Conservation (phyloP, 108 stramenopile genomes). For the Schizochytrium sp. region DNA sequence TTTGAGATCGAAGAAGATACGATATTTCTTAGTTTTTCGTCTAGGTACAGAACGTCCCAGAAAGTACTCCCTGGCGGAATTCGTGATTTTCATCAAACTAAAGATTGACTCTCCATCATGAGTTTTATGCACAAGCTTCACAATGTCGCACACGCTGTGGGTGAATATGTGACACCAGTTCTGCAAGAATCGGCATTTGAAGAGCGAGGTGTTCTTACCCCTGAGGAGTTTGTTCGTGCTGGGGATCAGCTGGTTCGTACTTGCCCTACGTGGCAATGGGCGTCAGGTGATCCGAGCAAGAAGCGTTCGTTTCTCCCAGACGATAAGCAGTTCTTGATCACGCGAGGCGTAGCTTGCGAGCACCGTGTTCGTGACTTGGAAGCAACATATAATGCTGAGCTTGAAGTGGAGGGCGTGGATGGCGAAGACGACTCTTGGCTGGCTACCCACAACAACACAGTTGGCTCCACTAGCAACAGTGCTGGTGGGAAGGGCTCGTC, state of each 20-base stretch:
- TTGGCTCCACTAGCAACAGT: constrained; percentile 38
- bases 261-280: constrained; percentile 94
- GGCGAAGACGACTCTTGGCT: constrained; percentile 53
- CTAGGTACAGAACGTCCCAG: too few species aligned
- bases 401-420: constrained; percentile 44
- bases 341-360: constrained; percentile 88
- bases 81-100: too few species aligned
- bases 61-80: too few species aligned
- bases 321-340: constrained; percentile 91
- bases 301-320: constrained; percentile 81
- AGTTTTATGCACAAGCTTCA: constrained; percentile 61
- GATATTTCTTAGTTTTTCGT: too few species aligned
- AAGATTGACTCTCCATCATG: neutral
- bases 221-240: constrained; percentile 90
- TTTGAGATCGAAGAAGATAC: too few species aligned
- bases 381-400: constrained; percentile 17
- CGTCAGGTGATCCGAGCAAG: constrained; percentile 79
- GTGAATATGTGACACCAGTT: constrained; percentile 89
- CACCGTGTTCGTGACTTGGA: constrained; percentile 83
- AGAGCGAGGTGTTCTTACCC: constrained; percentile 91
- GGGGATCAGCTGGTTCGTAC: constrained; percentile 91
- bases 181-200: constrained; percentile 86
- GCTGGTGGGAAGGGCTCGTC: constrained; percentile 46
- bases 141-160: constrained; percentile 72
- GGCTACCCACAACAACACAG: neutral